Evolutionary conservation across 805 yeast species (phyloP).

Genomic region (Naumovozyma castellii): DNA sequence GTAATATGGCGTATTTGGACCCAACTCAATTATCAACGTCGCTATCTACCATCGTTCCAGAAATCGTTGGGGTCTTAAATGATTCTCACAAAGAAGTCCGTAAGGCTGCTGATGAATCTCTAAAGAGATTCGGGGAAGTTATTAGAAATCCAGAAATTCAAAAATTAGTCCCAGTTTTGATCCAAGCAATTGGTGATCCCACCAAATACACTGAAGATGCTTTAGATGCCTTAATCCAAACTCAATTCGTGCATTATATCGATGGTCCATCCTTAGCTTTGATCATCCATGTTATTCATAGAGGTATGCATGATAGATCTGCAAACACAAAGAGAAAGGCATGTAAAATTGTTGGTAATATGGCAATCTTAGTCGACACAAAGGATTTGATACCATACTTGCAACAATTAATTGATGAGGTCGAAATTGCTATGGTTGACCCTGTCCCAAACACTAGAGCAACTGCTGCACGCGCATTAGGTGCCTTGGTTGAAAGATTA

Average conservation of each 20-base stretch:
- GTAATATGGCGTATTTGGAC: conserved; percentile 95
- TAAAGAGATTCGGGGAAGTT: conserved; percentile 91
- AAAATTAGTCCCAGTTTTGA: conserved; percentile 72
- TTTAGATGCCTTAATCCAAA: conserved; percentile 70
- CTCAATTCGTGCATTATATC: conserved; percentile 93
- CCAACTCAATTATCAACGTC: conserved; percentile 90
- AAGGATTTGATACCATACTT: conserved; percentile 80
- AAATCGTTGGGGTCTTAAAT: conserved; percentile 86
- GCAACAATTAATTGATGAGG: conserved; percentile 63
- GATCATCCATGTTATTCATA: conserved; percentile 85
- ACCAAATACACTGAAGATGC: conserved; percentile 84
- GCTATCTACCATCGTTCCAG: conserved; percentile 84
- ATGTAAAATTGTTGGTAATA: conserved; percentile 96
- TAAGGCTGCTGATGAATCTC: conserved; percentile 82
- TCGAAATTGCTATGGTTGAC: conserved; percentile 93
- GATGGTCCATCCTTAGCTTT: conserved; percentile 97
- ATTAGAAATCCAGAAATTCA: conserved; percentile 96
- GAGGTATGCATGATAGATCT: conserved; percentile 94
- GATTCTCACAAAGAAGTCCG: conserved; percentile 96
- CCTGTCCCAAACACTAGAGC: conserved; percentile 97
- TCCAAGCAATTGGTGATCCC: conserved; percentile 94
- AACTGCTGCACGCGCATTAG: conserved; percentile 94
- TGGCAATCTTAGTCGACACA: conserved; percentile 91
- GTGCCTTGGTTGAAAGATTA: conserved; percentile 88
- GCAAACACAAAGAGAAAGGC: conserved; percentile 88